These are phyloP conservation scores for Chrysanthemum seticuspe DNA, from an alignment of 129 eudicot genomes.

Conservation along the genomic window DNA sequence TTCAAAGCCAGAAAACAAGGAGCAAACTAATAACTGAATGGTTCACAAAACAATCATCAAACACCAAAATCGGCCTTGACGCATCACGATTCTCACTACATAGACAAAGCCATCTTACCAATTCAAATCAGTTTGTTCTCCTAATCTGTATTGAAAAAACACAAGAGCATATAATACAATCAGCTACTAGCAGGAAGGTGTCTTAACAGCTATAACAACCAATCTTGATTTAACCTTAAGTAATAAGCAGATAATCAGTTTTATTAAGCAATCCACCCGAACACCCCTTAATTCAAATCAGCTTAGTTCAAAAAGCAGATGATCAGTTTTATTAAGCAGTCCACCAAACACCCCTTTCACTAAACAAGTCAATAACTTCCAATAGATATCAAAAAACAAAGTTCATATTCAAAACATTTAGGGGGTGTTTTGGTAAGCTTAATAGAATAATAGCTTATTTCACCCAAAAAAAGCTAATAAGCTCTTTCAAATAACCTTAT, in stretches of 20 bases:
- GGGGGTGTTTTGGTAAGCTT: too few species aligned
- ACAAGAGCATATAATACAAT: constrained; percentile 9
- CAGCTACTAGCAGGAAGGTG: background rate
- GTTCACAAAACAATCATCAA: constrained; percentile 33
- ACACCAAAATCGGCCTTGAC: constrained; percentile 13
- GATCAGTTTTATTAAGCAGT: too few species aligned
- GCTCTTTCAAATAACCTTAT: background rate
- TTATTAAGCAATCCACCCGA: too few species aligned
- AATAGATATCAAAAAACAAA: too few species aligned
- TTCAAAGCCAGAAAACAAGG: constrained; percentile 37
- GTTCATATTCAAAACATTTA: too few species aligned
- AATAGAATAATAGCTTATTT: too few species aligned
- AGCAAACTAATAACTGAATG: constrained; percentile 15
- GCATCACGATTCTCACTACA: constrained; percentile 4
- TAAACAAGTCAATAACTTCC: too few species aligned
- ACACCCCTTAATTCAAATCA: too few species aligned
- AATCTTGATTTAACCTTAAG: background rate
- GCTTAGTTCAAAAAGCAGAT: too few species aligned
- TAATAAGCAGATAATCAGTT: too few species aligned
- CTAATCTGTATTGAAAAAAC: constrained; percentile 26
- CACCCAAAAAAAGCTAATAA: too few species aligned
- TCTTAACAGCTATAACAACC: background rate
- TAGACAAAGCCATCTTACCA: constrained; percentile 23
- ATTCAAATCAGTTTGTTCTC: constrained; percentile 25
- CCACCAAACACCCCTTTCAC: too few species aligned